Conservation (phyloP, 345 rosid genomes). For the Aquilaria malaccensis region DNA sequence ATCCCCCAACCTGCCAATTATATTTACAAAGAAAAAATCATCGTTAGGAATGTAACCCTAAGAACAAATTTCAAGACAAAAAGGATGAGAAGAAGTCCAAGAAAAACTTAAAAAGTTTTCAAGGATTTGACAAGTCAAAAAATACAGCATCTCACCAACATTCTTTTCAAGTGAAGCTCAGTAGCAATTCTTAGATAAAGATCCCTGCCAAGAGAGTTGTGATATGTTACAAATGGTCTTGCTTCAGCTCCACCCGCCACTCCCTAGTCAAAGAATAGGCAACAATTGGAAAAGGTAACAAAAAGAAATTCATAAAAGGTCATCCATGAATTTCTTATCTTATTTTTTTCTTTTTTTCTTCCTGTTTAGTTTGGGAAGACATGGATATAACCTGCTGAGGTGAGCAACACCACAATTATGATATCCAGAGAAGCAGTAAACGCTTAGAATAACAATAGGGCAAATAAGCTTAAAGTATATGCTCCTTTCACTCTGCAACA, state of each 20-base stretch:
- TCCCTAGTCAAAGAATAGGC: conserved; percentile 46
- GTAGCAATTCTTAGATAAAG: conserved; percentile 93
- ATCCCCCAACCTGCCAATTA: conserved; percentile 84
- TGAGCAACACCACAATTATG: no score
- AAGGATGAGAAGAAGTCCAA: not conserved
- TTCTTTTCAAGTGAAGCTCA: conserved; percentile 94
- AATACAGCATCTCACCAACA: conserved; percentile 55
- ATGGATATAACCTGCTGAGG: no score
- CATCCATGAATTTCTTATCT: no score
- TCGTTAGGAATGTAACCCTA: conserved; percentile 6
- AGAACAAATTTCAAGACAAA: conserved; percentile 3
- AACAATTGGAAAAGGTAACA: no score
- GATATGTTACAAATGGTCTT: conserved; percentile 86
- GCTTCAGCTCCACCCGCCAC: conserved; percentile 99
- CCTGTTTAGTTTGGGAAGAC: no score
- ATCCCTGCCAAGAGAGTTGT: conserved; percentile 91
- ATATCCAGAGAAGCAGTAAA: no score
- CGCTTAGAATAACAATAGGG: no score
- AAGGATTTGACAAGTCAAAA: not conserved
- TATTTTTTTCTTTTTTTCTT: no score
- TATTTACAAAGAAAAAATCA: conserved; percentile 2
- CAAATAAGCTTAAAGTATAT: no score
- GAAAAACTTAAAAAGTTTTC: not conserved
- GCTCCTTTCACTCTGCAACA: no score
- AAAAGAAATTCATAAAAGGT: no score